Evolutionary conservation across 169 alveolate species (phyloP), one percentile per base, ranked within the genome.

Genomic region (Plasmodium coatneyi): DNA sequence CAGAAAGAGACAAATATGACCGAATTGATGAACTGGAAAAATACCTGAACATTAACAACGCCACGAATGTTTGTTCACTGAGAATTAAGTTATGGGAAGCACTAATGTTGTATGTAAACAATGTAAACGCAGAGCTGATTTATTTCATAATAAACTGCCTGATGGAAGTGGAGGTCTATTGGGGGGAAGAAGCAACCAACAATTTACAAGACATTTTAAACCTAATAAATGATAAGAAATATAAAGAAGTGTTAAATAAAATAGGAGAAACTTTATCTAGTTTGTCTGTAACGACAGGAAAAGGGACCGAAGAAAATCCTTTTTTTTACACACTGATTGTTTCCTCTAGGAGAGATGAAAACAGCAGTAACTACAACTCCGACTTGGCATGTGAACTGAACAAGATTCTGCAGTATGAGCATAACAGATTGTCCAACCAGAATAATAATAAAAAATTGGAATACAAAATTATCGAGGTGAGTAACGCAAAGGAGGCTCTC

Each of bases 381-480:
- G 94, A 89, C 19, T 89, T 89, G 81, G 41, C 90, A 54, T 79
- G 81, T 52, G 94, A 89, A 79, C 81, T 89, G 81, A 89, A 89
- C 71, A 89, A 89, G 25, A 79, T 89, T 60, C 71, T 89, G 49
- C 94, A 89, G 36, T 89, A 89, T 89, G 94, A 89, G 6, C 90
- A 89, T 3, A 89, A 89, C 54, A 79, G 94, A 79, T 39, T 89
- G 49, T 89, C 94, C 41, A 89, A 89, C 71, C 94, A 89, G 41
- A 89, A 41, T 52, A 89, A 89, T 89, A 89, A 79, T n/a, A 89
- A 89, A 28, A 79, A 79, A 41, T 79, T 89, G 28, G 94, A 89
- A 60, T 95, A 95, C 71, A 92, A 92, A 76, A 95, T 95, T 30
- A 95, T 95, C 56, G 96, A 95, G 78, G 97, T 93, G 19, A 92